Base-by-base conservation (phyloP, 768 basidiomycete species). In the Antrodiella citrinella region DNA sequence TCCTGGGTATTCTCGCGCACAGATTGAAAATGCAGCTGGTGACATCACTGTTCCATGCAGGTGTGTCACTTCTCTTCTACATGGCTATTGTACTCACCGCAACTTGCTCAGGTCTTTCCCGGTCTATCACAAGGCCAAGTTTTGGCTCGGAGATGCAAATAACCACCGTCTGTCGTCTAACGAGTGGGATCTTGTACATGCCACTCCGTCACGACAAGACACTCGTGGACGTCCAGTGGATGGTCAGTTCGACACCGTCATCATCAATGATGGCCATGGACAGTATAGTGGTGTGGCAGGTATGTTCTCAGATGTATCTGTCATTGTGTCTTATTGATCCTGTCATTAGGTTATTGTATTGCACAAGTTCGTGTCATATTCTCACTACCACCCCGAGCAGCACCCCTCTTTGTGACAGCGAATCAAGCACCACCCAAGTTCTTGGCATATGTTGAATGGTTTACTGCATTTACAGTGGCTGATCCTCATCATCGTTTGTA, bases 181-280 rank as follows among this genome's bases (percentile, higher is more conserved):
- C 44, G 56, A 57, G 15, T 41, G 62, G 4, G 68, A 72, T 50
- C 47, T 60, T n/a, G 54, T 69, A 4, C 67, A 73, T 55, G 60
- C 54, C 4, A 45, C 63, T 26, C 67, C 68, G 2, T 23, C n/a
- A 57, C 57, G 23, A 15, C 19, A 1, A 15, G 54, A 64, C 44
- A 52, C 44, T 12, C 51, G 53, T 4, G 51, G 58, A 0, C 44
- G 49, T 1, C 4, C 19, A 0, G 48, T 63, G 22, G 60, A 61
- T 2, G 63, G 52, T 1, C 51, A 65, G 3, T 73, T 72, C 57
- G 71, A 75, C 51, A 71, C 64, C 2, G 66, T 54, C 1, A 51
- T 70, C 3, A 51, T 66, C 30, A 61, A 50, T 26, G 43, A 30
- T 26, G 49, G 49, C 10, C 13, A 38, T 40, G 49, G 18, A 10